Percentiles rank a stretch among this genome's conserved stretches.
These are phyloP conservation scores for Colletotrichum higginsianum DNA, from an alignment of 2,329 filamentous ascomycete genomes.

Conservation along the genomic window DNA sequence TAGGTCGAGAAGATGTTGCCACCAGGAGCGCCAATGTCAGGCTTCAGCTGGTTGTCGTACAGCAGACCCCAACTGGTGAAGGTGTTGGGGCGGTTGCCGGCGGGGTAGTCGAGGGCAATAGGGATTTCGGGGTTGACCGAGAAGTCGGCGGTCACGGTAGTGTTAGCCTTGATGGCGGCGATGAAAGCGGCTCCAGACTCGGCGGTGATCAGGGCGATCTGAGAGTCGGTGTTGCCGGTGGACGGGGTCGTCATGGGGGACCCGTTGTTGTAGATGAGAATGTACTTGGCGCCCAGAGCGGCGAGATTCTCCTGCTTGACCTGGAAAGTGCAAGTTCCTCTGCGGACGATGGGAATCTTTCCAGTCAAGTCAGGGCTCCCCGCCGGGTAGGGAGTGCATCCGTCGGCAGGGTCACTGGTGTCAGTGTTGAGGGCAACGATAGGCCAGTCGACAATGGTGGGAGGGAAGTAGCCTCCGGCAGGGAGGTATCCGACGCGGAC, in stretches of 20 bases:
- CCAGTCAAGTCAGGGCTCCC: constrained; percentile 34
- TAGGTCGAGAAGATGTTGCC: constrained; percentile 60
- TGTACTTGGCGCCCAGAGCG: constrained; percentile 47
- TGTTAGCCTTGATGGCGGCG: constrained; percentile 45
- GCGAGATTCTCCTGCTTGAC: constrained; percentile 49
- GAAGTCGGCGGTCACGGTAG: constrained; percentile 51
- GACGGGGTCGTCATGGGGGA: constrained; percentile 39
- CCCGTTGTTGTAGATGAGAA: constrained; percentile 52
- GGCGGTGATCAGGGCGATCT: constrained; percentile 46
- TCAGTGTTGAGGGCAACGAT: constrained; percentile 48
- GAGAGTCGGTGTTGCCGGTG: constrained; percentile 30
- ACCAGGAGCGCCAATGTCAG: constrained; percentile 60
- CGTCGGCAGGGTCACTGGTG: constrained; percentile 46
- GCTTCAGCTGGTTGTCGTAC: constrained; percentile 60
- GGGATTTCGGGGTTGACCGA: constrained; percentile 45
- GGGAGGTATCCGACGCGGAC: constrained; percentile 53
- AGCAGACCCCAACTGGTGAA: constrained; percentile 61
- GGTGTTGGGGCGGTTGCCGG: constrained; percentile 54
- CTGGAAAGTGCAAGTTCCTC: constrained; percentile 52
- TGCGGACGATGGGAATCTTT: constrained; percentile 46
- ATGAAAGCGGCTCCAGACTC: constrained; percentile 47
- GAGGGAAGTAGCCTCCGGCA: constrained; percentile 51
- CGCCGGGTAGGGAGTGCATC: constrained; percentile 47
- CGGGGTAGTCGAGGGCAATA: constrained; percentile 44
- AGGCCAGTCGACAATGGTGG: constrained; percentile 53